Conservation (phyloP, 2,329 filamentous ascomycete species). For the Scytalidium lignicola region DNA sequence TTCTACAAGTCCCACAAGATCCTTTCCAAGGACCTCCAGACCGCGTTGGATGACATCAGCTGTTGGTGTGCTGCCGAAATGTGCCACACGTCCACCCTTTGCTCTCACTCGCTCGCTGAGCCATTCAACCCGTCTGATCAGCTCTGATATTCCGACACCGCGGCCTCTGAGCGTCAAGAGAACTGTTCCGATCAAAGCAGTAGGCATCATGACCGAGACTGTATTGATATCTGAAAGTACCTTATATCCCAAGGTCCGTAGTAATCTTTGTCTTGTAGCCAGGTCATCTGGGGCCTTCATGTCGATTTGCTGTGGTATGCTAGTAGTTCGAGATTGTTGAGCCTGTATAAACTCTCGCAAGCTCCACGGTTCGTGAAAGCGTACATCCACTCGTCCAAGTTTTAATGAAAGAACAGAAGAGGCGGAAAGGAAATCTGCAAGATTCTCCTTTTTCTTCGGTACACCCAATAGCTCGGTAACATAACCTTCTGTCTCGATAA, state of each 20-base stretch:
- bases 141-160: slow-evolving; percentile 81
- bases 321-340: slow-evolving; percentile 58
- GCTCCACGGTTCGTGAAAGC: slow-evolving; percentile 96
- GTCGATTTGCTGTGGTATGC: slow-evolving; percentile 42
- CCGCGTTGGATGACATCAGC: slow-evolving; percentile 82
- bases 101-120: slow-evolving; percentile 73
- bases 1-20: slow-evolving; percentile 74
- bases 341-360: slow-evolving; percentile 74
- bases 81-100: slow-evolving; percentile 87
- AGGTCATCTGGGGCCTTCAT: slow-evolving; percentile 38
- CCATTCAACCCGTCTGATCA: slow-evolving; percentile 87
- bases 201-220: slow-evolving; percentile 97
- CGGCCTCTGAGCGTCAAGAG: slow-evolving; percentile 85
- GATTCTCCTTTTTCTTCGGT: slow-evolving; percentile 92
- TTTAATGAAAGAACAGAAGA: slow-evolving; percentile 86
- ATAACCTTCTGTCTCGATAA: slow-evolving; percentile 96
- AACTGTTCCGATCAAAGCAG: slow-evolving; percentile 89
- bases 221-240: slow-evolving; percentile 92
- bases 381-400: slow-evolving; percentile 86
- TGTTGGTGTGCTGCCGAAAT: slow-evolving; percentile 79
- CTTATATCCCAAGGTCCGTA: slow-evolving; percentile 85
- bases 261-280: slow-evolving; percentile 52
- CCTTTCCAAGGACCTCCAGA: slow-evolving; percentile 83
- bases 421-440: slow-evolving; percentile 79
- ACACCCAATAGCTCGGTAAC: slow-evolving; percentile 90